A percentile compares a stretch with the other conserved stretches of the same genome.
Conservation (phyloP, 2,329 filamentous ascomycete genomes). For the Fusarium sororula region DNA sequence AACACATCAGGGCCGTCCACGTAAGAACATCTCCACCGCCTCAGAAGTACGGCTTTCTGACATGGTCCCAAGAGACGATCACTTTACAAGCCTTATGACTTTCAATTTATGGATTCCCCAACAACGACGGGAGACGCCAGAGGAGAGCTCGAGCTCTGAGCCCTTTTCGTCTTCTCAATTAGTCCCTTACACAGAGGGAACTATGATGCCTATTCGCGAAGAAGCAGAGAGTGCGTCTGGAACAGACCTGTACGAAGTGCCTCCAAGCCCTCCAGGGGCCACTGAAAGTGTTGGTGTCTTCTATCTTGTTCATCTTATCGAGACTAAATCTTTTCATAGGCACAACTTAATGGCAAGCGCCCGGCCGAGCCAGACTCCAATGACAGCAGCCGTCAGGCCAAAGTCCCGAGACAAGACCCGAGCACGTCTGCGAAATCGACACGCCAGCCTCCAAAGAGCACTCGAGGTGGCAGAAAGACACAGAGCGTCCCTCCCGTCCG, state of each 20-base stretch:
- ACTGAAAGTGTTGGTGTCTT: not conserved
- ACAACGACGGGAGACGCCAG: not conserved
- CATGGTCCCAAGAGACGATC: not conserved
- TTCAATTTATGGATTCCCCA: not conserved
- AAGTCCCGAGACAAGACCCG: not conserved
- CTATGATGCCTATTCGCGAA: not conserved
- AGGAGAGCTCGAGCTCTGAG: not conserved
- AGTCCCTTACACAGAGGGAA: not conserved
- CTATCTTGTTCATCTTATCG: no score
- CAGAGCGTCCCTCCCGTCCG: not conserved
- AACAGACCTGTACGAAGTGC: not conserved
- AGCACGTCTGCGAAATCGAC: not conserved
- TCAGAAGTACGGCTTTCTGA: not conserved
- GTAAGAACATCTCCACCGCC: not conserved
- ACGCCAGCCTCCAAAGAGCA: not conserved
- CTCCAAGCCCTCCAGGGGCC: not conserved
- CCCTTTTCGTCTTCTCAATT: not conserved
- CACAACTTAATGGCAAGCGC: not conserved
- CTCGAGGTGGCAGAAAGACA: not conserved
- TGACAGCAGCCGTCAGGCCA: not conserved
- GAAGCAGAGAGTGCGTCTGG: not conserved
- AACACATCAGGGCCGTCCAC: not conserved
- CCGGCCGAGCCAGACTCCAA: not conserved
- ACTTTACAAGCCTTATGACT: not conserved
- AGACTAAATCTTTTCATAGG: not conserved